Evolutionary conservation across 2,329 filamentous ascomycete species (phyloP), one percentile per base, ranked within the genome.

Genomic region (Nectriaceae sp.): DNA sequence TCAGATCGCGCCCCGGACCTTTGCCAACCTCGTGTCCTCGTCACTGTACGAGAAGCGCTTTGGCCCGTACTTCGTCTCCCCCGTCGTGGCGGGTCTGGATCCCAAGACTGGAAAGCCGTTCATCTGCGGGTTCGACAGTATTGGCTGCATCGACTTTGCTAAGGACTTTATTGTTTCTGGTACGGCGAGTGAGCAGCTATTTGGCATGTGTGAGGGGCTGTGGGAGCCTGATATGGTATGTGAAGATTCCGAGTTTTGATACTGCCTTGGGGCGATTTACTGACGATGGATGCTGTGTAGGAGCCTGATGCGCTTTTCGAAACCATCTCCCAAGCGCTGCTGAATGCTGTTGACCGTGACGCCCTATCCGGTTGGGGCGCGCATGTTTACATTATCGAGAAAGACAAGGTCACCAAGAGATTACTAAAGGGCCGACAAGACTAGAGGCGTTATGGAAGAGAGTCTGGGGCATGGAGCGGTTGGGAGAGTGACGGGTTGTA

Each of bases 151-250:
- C 72, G 94, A 99, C 76, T 97, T 97, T 73, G 94, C 94, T 57
- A 97, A 97, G 80, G 94, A 99, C 77, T 99, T 99, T 72, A 97
- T 99, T 70, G 94, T 99, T 60, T 90, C 88, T 62, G 94, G 94
- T 52, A 99, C 94, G 21, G 94, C 94, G 44, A 93, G 89, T 63
- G 93, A 99, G 72, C 94, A 99, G 80, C 79, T 99, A 65, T 99
- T 97, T 77, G 94, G 94, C 78, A 99, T 95, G 73, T 99, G 94
- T 71, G 94, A 99, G 79, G 90, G 90, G 57, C 76, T 99, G 61
- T 99, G 93, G 92, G 94, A 99, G 79, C 92, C 94, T 46, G 88
- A 97, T 83, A 76, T 99, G 79, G 93, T 96, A 77, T 46, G 86
- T 78, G 4, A 40, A 11, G 4, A 8, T 31, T 31, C 18, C n/a